These are phyloP conservation scores for Starmerella vaccinii DNA, from an alignment of 805 yeast species.

Conservation along the genomic window DNA sequence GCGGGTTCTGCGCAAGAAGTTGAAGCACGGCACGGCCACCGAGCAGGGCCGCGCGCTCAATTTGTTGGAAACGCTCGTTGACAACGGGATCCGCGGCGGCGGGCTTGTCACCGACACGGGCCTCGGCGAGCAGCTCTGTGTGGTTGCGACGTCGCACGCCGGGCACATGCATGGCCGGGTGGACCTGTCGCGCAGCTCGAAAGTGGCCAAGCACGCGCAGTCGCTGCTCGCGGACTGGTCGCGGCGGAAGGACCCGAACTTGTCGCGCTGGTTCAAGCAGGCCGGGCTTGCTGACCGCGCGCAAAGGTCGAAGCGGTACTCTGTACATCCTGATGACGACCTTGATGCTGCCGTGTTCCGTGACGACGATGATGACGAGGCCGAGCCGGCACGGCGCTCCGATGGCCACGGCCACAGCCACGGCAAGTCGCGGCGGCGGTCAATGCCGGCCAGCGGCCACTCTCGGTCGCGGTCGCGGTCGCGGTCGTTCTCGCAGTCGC, in stretches of 20 bases:
- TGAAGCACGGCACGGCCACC: conserved; percentile 66
- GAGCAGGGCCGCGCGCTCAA: conserved; percentile 63
- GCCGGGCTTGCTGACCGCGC: conserved; percentile 18
- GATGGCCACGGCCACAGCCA: neutral
- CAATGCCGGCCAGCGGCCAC: neutral
- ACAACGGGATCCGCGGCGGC: conserved; percentile 34
- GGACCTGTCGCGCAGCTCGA: conserved; percentile 12
- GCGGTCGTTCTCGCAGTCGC: conserved; percentile 1
- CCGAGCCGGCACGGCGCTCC: neutral
- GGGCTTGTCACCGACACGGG: conserved; percentile 21
- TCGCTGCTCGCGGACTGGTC: conserved; percentile 60
- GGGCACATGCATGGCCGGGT: conserved; percentile 21
- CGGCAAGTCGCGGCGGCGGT: neutral
- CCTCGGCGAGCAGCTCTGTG: conserved; percentile 35
- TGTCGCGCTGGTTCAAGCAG: conserved; percentile 9
- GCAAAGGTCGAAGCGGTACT: conserved; percentile 9
- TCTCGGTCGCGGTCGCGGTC: neutral
- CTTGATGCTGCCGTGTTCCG: conserved; percentile 17
- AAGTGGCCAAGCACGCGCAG: conserved; percentile 41
- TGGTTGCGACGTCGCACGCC: conserved; percentile 35
- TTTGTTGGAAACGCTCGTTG: conserved; percentile 50
- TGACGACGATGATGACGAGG: neutral
- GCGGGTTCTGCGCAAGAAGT: conserved; percentile 73
- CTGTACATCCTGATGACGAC: conserved; percentile 20
- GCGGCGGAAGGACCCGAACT: conserved; percentile 18